phyloP scores from a whole-genome alignment of 2,329 filamentous ascomycete species.

The Cladophialophora bantiana region DNA sequence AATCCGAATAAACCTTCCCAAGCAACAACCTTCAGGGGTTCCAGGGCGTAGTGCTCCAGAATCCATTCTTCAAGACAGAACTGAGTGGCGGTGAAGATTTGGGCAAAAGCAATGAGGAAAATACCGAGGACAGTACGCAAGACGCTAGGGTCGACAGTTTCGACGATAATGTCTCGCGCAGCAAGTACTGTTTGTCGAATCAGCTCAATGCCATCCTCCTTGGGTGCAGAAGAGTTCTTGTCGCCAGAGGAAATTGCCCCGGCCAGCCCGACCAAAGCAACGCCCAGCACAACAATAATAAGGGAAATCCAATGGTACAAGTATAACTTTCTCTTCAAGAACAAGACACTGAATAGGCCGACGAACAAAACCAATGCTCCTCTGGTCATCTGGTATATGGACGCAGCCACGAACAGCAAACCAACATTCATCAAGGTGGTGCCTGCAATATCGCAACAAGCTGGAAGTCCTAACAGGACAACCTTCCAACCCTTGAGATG shows the following conservation, averaged over 20 bases:
- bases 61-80: slow-evolving; percentile 97
- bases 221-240: slow-evolving; percentile 40
- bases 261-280: slow-evolving; percentile 87
- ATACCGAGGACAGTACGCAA: slow-evolving; percentile 80
- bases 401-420: slow-evolving; percentile 89
- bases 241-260: slow-evolving; percentile 76
- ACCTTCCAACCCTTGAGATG: slow-evolving; percentile 74
- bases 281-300: slow-evolving; percentile 83
- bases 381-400: slow-evolving; percentile 98
- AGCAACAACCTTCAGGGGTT: slow-evolving; percentile 88
- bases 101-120: slow-evolving; percentile 86
- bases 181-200: slow-evolving; percentile 41
- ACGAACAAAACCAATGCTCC: slow-evolving; percentile 95
- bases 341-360: slow-evolving; percentile 90
- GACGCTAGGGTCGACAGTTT: slow-evolving; percentile 61
- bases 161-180: slow-evolving; percentile 50
- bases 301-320: slow-evolving; percentile 94
- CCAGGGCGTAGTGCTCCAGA: slow-evolving; percentile 77
- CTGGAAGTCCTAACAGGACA: slow-evolving; percentile 79
- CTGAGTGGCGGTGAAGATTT: slow-evolving; percentile 95
- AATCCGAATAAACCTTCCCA: slow-evolving; percentile 98
- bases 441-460: slow-evolving; percentile 90
- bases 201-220: slow-evolving; percentile 46
- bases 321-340: slow-evolving; percentile 78
- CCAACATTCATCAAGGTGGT: slow-evolving; percentile 98